Evolutionary conservation across 225 moss, liverwort and hornwort species (phyloP).

Genomic region (Sphagnum tenellum): DNA sequence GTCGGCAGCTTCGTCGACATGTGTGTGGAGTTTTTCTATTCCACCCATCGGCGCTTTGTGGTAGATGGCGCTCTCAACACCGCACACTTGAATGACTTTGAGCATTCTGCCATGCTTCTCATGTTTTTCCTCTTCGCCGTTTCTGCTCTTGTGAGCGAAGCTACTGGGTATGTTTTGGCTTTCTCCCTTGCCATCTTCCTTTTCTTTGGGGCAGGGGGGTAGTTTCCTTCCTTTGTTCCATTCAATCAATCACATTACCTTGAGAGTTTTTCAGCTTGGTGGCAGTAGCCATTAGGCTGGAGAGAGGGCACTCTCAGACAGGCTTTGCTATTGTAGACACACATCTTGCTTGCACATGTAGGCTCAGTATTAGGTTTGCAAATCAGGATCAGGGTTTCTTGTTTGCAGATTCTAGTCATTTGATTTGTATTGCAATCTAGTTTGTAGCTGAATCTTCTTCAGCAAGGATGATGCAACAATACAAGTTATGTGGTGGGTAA

Average conservation of each 20-base stretch:
- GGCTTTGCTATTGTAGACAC: neutral
- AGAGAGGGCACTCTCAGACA: slow-evolving; percentile 44
- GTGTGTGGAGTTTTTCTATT: slow-evolving; percentile 97
- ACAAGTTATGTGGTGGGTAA: no score
- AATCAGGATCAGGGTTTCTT: no score
- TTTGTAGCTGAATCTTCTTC: no score
- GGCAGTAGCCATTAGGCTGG: slow-evolving; percentile 42
- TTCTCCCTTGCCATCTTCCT: slow-evolving; percentile 97
- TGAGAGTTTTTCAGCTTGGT: no score
- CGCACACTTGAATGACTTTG: slow-evolving; percentile 77
- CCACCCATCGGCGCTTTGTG: slow-evolving; percentile 64
- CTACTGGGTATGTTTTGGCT: slow-evolving; percentile 50
- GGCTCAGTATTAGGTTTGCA: no score
- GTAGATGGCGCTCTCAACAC: slow-evolving; percentile 78
- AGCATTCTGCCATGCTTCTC: slow-evolving; percentile 92
- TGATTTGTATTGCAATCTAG: no score
- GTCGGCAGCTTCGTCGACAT: slow-evolving; percentile 73
- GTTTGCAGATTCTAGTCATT: no score
- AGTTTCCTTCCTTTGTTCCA: no score
- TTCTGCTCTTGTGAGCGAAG: slow-evolving; percentile 46
- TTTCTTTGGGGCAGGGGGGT: slow-evolving; percentile 36
- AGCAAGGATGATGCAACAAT: no score
- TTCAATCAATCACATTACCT: no score
- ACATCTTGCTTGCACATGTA: neutral
- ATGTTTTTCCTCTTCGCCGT: slow-evolving; percentile 91